A percentile compares a stretch with the other conserved stretches of the same genome.
Conservation (phyloP, 2,329 filamentous ascomycete genomes). For the Diaporthe ilicicola region DNA sequence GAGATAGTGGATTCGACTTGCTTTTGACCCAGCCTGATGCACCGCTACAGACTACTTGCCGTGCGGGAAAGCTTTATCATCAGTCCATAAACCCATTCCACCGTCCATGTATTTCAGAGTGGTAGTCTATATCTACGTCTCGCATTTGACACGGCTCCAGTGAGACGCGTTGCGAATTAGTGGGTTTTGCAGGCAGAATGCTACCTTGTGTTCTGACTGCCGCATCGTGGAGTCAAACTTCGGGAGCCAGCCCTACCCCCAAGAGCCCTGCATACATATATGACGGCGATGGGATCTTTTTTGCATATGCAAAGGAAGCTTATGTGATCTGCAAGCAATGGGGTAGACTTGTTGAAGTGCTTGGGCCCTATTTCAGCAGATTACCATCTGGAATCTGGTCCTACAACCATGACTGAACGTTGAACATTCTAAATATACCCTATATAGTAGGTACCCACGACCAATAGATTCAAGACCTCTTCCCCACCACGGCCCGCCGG, state of each 20-base stretch:
- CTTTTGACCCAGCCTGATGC: neutral
- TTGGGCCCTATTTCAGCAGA: no score
- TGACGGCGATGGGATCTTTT: neutral
- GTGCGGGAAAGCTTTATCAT: neutral
- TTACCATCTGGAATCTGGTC: neutral
- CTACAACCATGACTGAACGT: neutral
- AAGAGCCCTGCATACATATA: neutral
- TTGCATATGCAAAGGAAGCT: no score
- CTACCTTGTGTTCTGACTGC: neutral
- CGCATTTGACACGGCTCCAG: slow-evolving; percentile 10
- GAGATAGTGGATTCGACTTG: slow-evolving; percentile 7
- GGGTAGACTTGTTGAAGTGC: neutral
- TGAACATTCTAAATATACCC: neutral
- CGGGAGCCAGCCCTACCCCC: no score
- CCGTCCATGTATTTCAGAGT: neutral
- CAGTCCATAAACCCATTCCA: neutral
- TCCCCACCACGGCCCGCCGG: slow-evolving; percentile 21
- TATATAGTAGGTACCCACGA: no score
- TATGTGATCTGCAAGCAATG: no score
- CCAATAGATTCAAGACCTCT: neutral
- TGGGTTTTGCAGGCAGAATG: neutral
- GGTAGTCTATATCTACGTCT: neutral
- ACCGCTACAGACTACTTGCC: neutral
- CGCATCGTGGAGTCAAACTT: neutral
- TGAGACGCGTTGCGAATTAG: slow-evolving; percentile 9